phyloP scores from a whole-genome alignment of 176 grass and related monocot species.

The Lolium perenne region DNA sequence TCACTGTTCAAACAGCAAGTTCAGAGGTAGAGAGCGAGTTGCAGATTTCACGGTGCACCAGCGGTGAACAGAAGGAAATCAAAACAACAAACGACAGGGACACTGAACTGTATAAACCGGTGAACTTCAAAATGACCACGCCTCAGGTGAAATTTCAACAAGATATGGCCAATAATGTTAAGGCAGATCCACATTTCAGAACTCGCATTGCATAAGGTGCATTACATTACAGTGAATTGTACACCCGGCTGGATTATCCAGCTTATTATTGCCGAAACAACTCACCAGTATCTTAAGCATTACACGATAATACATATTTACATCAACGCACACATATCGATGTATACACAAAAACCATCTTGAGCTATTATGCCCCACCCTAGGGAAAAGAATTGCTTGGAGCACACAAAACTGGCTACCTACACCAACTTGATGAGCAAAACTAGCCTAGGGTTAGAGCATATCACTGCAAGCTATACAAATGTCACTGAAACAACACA shows the following conservation, averaged over 20 bases:
- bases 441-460: conserved; percentile 65
- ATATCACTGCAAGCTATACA: conserved; percentile 51
- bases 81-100: not conserved
- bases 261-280: conserved; percentile 27
- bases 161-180: too few relatives aligned
- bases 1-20: not conserved
- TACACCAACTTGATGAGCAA: conserved; percentile 44
- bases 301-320: conserved; percentile 49
- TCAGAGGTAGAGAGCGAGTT: not conserved
- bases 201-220: not conserved
- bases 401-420: conserved; percentile 66
- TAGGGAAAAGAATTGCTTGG: conserved; percentile 44
- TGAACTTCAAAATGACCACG: not conserved
- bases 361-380: conserved; percentile 44
- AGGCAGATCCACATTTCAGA: not conserved
- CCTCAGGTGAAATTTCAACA: not conserved
- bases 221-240: not conserved
- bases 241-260: conserved; percentile 28
- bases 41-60: not conserved
- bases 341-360: conserved; percentile 36
- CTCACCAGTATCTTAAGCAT: conserved; percentile 1
- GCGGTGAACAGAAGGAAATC: not conserved
- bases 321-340: conserved; percentile 31
- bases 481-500: conserved; percentile 24
- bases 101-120: not conserved